Percentiles rank a stretch among this genome's conserved stretches.
Evolutionary conservation across 345 rosid genomes (phyloP).

Genomic region (Aegle marmelos): DNA sequence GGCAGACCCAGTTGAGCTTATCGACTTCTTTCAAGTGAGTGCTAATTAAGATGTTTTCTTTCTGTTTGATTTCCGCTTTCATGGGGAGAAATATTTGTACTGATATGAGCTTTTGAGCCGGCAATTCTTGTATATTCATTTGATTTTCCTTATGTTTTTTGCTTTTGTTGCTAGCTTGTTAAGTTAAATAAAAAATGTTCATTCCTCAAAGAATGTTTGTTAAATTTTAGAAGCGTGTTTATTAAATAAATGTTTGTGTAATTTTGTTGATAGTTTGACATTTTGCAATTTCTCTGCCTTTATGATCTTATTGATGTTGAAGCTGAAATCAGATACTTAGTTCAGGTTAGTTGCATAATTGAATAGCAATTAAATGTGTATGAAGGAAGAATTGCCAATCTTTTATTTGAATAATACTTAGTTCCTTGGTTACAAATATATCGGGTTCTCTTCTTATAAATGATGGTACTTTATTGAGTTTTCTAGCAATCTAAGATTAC

Average conservation of each 20-base stretch:
- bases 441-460: not conserved
- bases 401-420: not conserved
- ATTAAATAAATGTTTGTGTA: no score
- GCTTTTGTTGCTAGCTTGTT: not conserved
- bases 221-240: no score
- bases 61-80: not conserved
- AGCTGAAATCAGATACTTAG: not conserved
- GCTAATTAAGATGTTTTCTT: not conserved
- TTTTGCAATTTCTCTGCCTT: not conserved
- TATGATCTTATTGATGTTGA: not conserved
- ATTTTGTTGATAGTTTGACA: no score
- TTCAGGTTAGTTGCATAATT: not conserved
- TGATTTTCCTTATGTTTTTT: not conserved
- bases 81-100: no score
- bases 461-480: not conserved
- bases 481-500: not conserved
- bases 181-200: not conserved
- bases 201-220: not conserved
- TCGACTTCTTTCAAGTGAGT: conserved; percentile 35
- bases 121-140: not conserved
- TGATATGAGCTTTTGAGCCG: not conserved
- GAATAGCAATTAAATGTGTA: not conserved
- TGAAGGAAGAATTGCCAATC: not conserved
- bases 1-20: conserved; percentile 29
- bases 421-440: not conserved